A percentile compares a stretch with the other conserved stretches of the same genome.
Conservation (phyloP, 2,329 filamentous ascomycete genomes). For the Fusarium nurragi region DNA sequence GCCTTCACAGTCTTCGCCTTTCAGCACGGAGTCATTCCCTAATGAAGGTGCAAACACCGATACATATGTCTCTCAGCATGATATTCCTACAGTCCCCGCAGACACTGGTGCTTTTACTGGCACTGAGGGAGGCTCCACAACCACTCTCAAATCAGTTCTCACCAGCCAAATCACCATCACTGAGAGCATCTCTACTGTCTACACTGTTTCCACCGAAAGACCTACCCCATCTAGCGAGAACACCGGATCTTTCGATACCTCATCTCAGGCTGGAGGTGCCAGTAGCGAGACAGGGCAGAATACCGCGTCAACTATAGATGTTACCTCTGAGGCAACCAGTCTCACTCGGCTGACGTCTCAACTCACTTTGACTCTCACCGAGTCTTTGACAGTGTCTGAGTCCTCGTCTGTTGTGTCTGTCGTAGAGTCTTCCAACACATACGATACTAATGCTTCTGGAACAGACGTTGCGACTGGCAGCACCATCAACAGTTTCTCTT, state of each 20-base stretch:
- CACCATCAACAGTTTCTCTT: neutral
- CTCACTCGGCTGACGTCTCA: slow-evolving; percentile 6
- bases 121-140: neutral
- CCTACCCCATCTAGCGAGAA: neutral
- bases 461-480: neutral
- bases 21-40: neutral
- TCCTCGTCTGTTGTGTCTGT: neutral
- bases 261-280: neutral
- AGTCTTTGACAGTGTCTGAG: neutral
- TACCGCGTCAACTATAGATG: neutral
- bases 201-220: neutral
- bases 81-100: neutral
- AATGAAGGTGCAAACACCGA: slow-evolving; percentile 1
- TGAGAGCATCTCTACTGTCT: slow-evolving; percentile 5
- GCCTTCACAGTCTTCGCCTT: neutral
- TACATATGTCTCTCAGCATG: slow-evolving; percentile 8
- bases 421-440: slow-evolving; percentile 2
- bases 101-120: neutral
- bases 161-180: slow-evolving; percentile 23
- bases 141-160: slow-evolving; percentile 16
- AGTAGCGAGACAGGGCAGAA: slow-evolving; percentile 15
- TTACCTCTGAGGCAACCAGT: neutral
- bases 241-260: neutral
- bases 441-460: neutral
- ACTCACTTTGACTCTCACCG: slow-evolving; percentile 12